Evolutionary conservation across 2,329 filamentous ascomycete genomes (phyloP).

Genomic region (Aspergillus intermedius): DNA sequence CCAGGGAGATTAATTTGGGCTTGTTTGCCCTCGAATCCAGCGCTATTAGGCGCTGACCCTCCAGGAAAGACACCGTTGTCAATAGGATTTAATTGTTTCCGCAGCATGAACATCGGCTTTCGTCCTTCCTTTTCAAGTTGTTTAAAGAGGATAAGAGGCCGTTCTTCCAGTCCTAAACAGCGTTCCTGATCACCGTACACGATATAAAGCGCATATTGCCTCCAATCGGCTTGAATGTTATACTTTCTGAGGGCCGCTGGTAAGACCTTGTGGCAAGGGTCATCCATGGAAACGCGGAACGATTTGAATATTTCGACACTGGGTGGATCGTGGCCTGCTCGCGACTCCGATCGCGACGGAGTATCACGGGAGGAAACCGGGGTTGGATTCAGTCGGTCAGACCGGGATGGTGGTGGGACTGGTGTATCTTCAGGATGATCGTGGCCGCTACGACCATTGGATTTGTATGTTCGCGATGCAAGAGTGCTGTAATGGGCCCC

Average conservation of each 20-base stretch:
- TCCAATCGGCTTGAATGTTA: slow-evolving; percentile 96
- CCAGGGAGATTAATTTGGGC: slow-evolving; percentile 29
- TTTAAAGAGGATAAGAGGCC: slow-evolving; percentile 92
- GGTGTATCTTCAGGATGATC: slow-evolving; percentile 35
- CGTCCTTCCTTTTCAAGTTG: slow-evolving; percentile 93
- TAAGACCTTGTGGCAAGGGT: slow-evolving; percentile 94
- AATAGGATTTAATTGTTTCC: slow-evolving; percentile 55
- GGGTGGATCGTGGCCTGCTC: slow-evolving; percentile 27
- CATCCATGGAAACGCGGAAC: slow-evolving; percentile 95
- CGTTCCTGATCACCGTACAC: slow-evolving; percentile 98
- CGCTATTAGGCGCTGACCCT: slow-evolving; percentile 25
- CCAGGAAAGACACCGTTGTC: slow-evolving; percentile 27
- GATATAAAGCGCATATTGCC: slow-evolving; percentile 95
- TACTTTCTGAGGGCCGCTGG: slow-evolving; percentile 96
- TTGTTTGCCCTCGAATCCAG: slow-evolving; percentile 23
- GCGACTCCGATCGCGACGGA: slow-evolving; percentile 25
- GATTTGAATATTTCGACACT: slow-evolving; percentile 96
- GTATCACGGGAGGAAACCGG: slow-evolving; percentile 26
- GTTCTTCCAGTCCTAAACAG: slow-evolving; percentile 84
- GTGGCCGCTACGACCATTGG: slow-evolving; percentile 23
- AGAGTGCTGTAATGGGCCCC: slow-evolving; percentile 35
- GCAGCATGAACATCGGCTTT: slow-evolving; percentile 99
- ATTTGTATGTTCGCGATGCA: slow-evolving; percentile 36
- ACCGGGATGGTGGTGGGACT: slow-evolving; percentile 18
- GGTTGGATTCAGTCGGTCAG: slow-evolving; percentile 28